These are phyloP conservation scores for Aspergillus novoparasiticus DNA, from an alignment of 2,329 filamentous ascomycete genomes.

Conservation along the genomic window DNA sequence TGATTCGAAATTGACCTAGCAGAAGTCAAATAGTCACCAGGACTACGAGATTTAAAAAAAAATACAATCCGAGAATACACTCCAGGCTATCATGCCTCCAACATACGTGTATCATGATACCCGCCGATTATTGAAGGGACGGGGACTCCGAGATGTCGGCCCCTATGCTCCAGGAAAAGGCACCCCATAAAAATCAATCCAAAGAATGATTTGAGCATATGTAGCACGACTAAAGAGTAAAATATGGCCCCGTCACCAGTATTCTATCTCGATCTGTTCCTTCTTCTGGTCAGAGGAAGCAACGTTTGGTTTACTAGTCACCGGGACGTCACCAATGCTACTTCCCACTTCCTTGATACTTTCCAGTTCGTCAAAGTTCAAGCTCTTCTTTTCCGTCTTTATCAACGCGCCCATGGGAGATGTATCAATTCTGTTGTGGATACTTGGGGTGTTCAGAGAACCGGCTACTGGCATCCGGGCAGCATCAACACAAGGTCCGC, in stretches of 20 bases:
- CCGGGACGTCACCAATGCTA: background rate
- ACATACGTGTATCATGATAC: background rate
- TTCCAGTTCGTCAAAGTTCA: slow-evolving; percentile 20
- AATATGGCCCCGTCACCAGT: slow-evolving; percentile 8
- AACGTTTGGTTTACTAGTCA: background rate
- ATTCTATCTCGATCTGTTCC: slow-evolving; percentile 10
- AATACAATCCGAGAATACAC: background rate
- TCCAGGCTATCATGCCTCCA: background rate
- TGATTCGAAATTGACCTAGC: background rate
- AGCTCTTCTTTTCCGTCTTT: slow-evolving; percentile 10
- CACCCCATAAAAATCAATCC: background rate
- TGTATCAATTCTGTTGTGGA: background rate
- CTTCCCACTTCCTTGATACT: slow-evolving; percentile 27
- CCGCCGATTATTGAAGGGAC: background rate
- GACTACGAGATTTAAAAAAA: background rate
- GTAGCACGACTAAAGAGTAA: background rate
- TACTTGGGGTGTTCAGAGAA: background rate
- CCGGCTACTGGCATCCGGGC: background rate
- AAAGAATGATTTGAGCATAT: background rate
- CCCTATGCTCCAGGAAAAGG: background rate
- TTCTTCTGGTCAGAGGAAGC: background rate
- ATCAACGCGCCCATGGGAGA: background rate
- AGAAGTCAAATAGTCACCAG: background rate
- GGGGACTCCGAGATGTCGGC: background rate
- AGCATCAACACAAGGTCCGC: slow-evolving; percentile 11